phyloP scores from a whole-genome alignment of 805 yeast species.

The Spathaspora boniae region DNA sequence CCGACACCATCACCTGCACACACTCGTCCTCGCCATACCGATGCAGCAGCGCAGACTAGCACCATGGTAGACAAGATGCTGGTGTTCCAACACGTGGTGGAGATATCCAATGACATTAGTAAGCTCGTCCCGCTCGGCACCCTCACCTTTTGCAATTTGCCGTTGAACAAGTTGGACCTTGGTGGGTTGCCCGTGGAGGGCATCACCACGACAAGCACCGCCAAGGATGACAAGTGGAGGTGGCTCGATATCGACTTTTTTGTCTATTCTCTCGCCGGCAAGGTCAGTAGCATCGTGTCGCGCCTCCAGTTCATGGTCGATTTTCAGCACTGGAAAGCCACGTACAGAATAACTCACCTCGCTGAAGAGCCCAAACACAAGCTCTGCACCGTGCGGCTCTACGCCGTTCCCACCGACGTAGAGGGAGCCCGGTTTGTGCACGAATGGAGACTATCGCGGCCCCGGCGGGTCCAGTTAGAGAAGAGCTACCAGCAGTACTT shows the following conservation, averaged over 20 bases:
- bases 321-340: slow-evolving; percentile 40
- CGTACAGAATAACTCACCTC: slow-evolving; percentile 29
- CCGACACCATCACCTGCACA: too few species aligned
- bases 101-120: slow-evolving; percentile 37
- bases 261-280: slow-evolving; percentile 10
- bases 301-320: slow-evolving; percentile 44
- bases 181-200: too few species aligned
- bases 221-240: slow-evolving; percentile 41
- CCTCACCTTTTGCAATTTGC: slow-evolving; percentile 41
- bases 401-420: slow-evolving; percentile 46
- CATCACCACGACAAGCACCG: too few species aligned
- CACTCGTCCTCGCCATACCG: too few species aligned
- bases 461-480: slow-evolving; percentile 24
- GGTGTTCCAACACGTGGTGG: slow-evolving; percentile 23
- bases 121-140: slow-evolving; percentile 48
- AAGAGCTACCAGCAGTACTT: slow-evolving; percentile 28
- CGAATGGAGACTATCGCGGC: slow-evolving; percentile 32
- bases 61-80: background rate
- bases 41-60: too few species aligned
- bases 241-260: slow-evolving; percentile 53
- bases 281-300: slow-evolving; percentile 20
- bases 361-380: slow-evolving; percentile 9
- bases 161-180: slow-evolving; percentile 32
- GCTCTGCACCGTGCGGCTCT: slow-evolving; percentile 40
- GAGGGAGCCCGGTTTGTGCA: slow-evolving; percentile 26